phyloP scores from a whole-genome alignment of 139 green algal genomes.

The Volvox reticuliferus region DNA sequence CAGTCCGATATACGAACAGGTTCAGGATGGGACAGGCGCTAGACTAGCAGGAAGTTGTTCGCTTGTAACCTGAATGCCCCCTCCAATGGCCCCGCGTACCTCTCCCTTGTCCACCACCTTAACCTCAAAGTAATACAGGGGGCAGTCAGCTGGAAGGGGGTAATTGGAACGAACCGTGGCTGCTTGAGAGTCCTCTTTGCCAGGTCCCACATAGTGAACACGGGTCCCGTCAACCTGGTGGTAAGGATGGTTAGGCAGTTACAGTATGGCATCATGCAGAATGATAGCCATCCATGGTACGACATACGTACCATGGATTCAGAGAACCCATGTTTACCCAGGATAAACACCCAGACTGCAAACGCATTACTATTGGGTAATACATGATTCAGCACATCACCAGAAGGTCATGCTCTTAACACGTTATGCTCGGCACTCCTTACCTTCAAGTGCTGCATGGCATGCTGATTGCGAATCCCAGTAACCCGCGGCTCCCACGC shows the following conservation, averaged over 20 bases:
- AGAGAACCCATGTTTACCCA: too few relatives aligned
- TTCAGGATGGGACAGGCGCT: too few relatives aligned
- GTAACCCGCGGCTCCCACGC: conserved; percentile 21
- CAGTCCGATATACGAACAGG: too few relatives aligned
- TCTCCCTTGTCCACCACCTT: not conserved
- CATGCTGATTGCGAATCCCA: conserved; percentile 24
- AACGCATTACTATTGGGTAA: too few relatives aligned
- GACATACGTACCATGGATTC: too few relatives aligned
- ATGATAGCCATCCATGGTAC: too few relatives aligned
- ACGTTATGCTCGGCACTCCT: not conserved
- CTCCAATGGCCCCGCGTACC: not conserved
- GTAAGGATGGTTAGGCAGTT: not conserved
- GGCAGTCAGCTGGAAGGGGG: conserved; percentile 67
- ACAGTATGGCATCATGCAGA: not conserved
- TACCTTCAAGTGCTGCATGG: conserved; percentile 27
- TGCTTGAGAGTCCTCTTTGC: conserved; percentile 75
- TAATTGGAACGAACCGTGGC: conserved; percentile 80
- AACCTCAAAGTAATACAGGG: conserved; percentile 87
- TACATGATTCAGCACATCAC: too few relatives aligned
- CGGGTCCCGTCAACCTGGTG: conserved; percentile 41
- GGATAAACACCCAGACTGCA: too few relatives aligned
- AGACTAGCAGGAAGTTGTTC: too few relatives aligned
- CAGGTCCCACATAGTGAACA: conserved; percentile 69
- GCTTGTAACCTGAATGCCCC: too few relatives aligned
- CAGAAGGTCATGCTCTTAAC: too few relatives aligned